phyloP scores from a whole-genome alignment of 768 basidiomycete genomes.

The Pholiota microspora region DNA sequence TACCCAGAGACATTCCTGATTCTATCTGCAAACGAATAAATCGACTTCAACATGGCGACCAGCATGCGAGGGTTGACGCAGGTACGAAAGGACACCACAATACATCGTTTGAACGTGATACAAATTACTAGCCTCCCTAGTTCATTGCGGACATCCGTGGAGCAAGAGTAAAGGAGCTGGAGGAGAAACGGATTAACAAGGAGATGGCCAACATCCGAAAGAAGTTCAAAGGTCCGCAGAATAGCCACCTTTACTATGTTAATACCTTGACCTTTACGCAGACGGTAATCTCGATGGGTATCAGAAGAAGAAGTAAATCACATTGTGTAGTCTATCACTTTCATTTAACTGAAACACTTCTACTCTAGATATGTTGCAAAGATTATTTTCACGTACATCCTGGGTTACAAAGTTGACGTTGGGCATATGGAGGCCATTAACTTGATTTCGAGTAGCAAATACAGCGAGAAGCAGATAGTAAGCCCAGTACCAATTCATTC shows the following conservation, averaged over 20 bases:
- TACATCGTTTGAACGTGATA: not conserved
- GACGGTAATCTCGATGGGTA: constrained; percentile 88
- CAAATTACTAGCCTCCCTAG: constrained; percentile 37
- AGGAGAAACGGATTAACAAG: constrained; percentile 99
- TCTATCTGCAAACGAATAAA: not conserved
- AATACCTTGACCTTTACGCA: constrained; percentile 24
- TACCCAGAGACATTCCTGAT: not conserved
- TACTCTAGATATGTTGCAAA: constrained; percentile 92
- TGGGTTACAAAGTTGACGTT: constrained; percentile 98
- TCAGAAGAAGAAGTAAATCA: constrained; percentile 84
- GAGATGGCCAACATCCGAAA: constrained; percentile 99
- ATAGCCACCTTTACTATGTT: constrained; percentile 4
- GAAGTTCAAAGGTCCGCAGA: constrained; percentile 85
- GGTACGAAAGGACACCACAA: constrained; percentile 43
- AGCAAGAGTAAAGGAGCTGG: constrained; percentile 92
- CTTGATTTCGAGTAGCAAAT: constrained; percentile 91
- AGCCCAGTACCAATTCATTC: constrained; percentile 26
- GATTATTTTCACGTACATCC: constrained; percentile 98
- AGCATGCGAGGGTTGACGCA: constrained; percentile 92
- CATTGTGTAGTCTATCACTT: not conserved
- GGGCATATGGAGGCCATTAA: constrained; percentile 99
- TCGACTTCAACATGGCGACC: constrained; percentile 65
- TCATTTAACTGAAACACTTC: constrained; percentile 1
- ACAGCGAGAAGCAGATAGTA: constrained; percentile 99
- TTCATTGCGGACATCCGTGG: constrained; percentile 99